phyloP scores from a whole-genome alignment of 2,329 filamentous ascomycete species.

The Orbilia brochopaga region DNA sequence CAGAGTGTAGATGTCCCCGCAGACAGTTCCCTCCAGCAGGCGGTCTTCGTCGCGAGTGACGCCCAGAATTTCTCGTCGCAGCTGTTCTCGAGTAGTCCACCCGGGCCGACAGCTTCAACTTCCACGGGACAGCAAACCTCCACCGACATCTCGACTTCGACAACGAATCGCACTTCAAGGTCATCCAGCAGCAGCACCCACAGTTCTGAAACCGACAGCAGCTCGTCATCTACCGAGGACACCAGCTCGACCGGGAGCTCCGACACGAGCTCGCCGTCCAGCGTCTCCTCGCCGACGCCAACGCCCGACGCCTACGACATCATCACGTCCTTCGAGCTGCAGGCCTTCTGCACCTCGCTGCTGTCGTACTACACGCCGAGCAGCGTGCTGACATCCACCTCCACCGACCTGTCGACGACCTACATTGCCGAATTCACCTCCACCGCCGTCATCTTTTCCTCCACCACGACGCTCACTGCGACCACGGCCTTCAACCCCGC shows the following conservation, averaged over 20 bases:
- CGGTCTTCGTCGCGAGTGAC: background rate
- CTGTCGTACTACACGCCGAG: slow-evolving; percentile 1
- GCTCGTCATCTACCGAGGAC: background rate
- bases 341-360: slow-evolving; percentile 14
- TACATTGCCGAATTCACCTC: background rate
- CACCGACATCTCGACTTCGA: background rate
- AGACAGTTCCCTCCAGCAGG: background rate
- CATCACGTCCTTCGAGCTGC: slow-evolving; percentile 1
- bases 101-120: background rate
- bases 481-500: background rate
- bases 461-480: background rate
- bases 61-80: background rate
- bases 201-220: no score
- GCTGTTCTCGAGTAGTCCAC: background rate
- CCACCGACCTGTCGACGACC: background rate
- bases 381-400: background rate
- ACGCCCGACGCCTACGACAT: slow-evolving; percentile 18
- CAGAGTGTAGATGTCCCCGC: background rate
- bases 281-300: background rate
- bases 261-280: background rate
- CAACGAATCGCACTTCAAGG: no score
- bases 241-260: background rate
- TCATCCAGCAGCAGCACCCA: no score
- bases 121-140: background rate
- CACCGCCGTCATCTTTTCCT: background rate